A percentile compares a stretch with the other conserved stretches of the same genome.
phyloP scores from a whole-genome alignment of 192 early-diverging fungal species.

The Coemansia sp. region DNA sequence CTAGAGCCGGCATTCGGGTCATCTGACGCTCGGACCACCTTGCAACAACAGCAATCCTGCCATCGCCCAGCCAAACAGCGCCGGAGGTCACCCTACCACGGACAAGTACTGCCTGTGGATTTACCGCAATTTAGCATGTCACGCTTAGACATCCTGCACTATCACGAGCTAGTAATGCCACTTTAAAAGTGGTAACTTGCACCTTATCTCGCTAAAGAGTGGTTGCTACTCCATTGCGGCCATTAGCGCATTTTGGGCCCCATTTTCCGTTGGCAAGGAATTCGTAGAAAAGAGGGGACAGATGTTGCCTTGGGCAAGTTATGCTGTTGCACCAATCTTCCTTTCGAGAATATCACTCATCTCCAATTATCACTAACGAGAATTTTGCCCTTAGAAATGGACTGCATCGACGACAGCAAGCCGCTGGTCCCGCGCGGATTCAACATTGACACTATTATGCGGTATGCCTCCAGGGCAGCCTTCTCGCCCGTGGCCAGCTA shows the following conservation, averaged over 20 bases:
- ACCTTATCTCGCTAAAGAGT: background rate
- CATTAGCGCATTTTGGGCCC: background rate
- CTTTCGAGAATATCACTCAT: background rate
- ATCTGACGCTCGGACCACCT: conserved; percentile 4
- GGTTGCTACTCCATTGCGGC: background rate
- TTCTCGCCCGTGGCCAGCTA: conserved; percentile 42
- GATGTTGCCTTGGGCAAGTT: background rate
- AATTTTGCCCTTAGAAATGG: conserved; percentile 7
- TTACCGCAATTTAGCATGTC: background rate
- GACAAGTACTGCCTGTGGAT: background rate
- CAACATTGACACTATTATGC: conserved; percentile 36
- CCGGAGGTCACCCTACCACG: background rate
- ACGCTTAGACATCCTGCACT: background rate
- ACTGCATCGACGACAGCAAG: conserved; percentile 43
- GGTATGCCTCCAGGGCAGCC: conserved; percentile 26
- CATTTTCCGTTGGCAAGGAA: background rate
- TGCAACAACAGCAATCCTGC: background rate
- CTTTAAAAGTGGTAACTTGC: background rate
- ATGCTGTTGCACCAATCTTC: background rate
- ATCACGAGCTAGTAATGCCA: conserved; percentile 13
- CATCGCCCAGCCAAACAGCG: background rate
- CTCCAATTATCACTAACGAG: background rate
- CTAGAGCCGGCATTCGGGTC: background rate
- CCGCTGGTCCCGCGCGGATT: conserved; percentile 46
- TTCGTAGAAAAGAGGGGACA: background rate